Percentiles rank a stretch among this genome's conserved stretches.
Evolutionary conservation across 129 eudicot genomes (phyloP).

Genomic region (Escallonia rubra): DNA sequence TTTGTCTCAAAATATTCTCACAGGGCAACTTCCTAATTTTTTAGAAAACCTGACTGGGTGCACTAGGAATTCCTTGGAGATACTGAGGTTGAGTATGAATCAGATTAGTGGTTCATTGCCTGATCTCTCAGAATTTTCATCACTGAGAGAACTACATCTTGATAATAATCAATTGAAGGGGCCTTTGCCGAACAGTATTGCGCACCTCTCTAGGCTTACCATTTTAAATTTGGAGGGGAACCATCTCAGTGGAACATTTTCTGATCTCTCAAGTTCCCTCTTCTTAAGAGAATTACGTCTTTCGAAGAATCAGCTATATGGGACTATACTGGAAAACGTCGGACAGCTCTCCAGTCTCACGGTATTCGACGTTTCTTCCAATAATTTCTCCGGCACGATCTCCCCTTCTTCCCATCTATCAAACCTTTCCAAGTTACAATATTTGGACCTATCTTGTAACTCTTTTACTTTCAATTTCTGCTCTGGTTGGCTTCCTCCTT

Average conservation of each 20-base stretch:
- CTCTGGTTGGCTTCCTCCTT: conserved; percentile 35
- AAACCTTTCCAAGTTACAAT: conserved; percentile 26
- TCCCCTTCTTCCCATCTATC: conserved; percentile 28
- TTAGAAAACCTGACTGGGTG: not conserved
- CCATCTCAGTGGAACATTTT: conserved; percentile 26
- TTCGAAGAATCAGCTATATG: conserved; percentile 21
- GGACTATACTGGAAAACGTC: conserved; percentile 13
- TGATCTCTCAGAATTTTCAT: conserved; percentile 16
- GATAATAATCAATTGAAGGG: conserved; percentile 7
- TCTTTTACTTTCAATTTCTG: conserved; percentile 16
- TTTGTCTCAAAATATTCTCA: conserved; percentile 7
- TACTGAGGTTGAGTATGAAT: conserved; percentile 11
- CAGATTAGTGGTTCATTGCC: conserved; percentile 28
- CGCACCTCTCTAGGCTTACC: not conserved
- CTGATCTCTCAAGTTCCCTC: conserved; percentile 18
- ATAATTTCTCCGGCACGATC: conserved; percentile 23
- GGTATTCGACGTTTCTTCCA: conserved; percentile 10
- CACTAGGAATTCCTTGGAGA: conserved; percentile 6
- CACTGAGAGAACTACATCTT: not conserved
- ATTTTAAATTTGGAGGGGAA: conserved; percentile 15
- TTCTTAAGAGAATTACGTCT: conserved; percentile 16
- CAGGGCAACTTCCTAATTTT: conserved; percentile 2
- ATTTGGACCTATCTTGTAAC: conserved; percentile 24
- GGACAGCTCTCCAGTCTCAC: conserved; percentile 24
- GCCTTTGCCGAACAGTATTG: conserved; percentile 10